Base-by-base conservation (phyloP, 768 basidiomycete species). In the Clathrus columnatus region DNA sequence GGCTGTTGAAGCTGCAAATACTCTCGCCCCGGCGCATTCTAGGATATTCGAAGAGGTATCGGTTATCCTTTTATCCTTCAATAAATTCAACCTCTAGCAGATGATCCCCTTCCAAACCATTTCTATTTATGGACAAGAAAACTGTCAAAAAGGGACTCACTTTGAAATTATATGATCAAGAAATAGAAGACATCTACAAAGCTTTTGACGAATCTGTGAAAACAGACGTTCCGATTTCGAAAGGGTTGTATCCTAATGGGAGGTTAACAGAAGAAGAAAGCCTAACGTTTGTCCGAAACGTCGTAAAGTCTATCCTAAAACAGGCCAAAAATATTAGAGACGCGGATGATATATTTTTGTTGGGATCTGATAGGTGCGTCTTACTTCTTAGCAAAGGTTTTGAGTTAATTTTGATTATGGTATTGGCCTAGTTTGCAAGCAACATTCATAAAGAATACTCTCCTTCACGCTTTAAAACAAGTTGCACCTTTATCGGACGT, bases 41-140 rank as follows among this genome's bases (percentile, higher is more conserved):
- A 62, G 74, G 18, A 61, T 78, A 3, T 76, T 76, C 65, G 76
- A 75, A 56, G 74, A 77, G 69, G 73, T 71, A 17, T 20, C 2
- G n/a, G 24, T 7, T 42, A 23, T 23, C 1, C 5, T 45, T 24
- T 21, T n/a, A 44, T 59, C 20, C 46, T 1, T 18, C 75, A 73
- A 78, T 78, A 73, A 70, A 79, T 50, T 49, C 76, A 4, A 64
- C 75, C 26, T 60, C 71, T 0, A n/a, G n/a, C n/a, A n/a, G n/a
- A n/a, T n/a, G n/a, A n/a, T 65, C 64, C 2, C 70, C 56, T 8
- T 62, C 65, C 2, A 73, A 73, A 53, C 75, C 76, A 0, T 76
- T 79, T 55, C 62, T 60, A 5, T 70, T 70, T 48, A 77, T 75
- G 0, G 64, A 69, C 1, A 79, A 79, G 63, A 67, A 67, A 27